Evolutionary conservation across 2,329 filamentous ascomycete genomes (phyloP).

Genomic region (Colletotrichum tropicicola): DNA sequence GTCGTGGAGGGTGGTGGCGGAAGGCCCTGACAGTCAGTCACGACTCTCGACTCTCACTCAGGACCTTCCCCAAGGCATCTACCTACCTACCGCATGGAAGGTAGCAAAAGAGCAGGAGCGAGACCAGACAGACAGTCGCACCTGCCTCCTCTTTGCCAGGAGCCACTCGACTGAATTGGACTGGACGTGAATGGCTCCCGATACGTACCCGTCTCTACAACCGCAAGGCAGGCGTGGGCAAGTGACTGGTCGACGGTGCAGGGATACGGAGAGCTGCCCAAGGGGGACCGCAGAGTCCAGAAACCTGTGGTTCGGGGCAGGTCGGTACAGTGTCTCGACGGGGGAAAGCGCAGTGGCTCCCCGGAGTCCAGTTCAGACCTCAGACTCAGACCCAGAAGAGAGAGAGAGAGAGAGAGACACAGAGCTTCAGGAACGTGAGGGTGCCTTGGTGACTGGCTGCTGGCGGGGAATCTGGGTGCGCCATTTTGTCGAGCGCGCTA

Average conservation of each 20-base stretch:
- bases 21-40: background rate
- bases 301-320: slow-evolving; percentile 21
- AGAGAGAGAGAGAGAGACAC: no score
- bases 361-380: no score
- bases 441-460: background rate
- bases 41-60: no score
- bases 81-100: no score
- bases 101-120: background rate
- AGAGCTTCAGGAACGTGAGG: background rate
- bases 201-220: background rate
- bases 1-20: slow-evolving; percentile 10
- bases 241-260: no score
- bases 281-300: slow-evolving; percentile 1
- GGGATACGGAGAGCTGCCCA: no score
- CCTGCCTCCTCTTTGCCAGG: no score
- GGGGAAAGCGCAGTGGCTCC: no score
- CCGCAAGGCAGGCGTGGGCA: background rate
- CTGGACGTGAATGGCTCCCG: no score
- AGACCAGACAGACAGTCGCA: no score
- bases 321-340: slow-evolving; percentile 18
- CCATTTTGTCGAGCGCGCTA: background rate
- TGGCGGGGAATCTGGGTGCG: background rate
- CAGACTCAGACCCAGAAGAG: no score
- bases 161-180: no score
- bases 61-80: background rate